Base-by-base conservation (phyloP, 768 basidiomycete species). In the Lactifluus subvellereus region DNA sequence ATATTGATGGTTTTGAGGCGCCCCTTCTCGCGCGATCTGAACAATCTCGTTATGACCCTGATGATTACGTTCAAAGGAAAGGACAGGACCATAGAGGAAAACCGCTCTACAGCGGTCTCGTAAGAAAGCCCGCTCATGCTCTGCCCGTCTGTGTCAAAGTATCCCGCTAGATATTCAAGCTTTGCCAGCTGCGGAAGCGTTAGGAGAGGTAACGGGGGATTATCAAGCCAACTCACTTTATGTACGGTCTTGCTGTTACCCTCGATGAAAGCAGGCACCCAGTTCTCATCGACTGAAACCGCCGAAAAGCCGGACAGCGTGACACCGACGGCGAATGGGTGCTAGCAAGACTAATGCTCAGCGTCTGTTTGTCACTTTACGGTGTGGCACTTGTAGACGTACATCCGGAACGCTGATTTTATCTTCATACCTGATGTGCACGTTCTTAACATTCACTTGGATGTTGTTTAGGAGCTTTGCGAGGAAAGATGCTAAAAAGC, bases 361-460 rank as follows among this genome's bases (percentile, higher is more conserved):
- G 38, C 40, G 20, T 27, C 45, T 27, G 32, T 2, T 33, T 53
- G 3, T 54, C 53, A 18, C 43, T 30, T 61, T 62, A 52, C 38
- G 18, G 49, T 48, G 57, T 59, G 45, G 10, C n/a, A 57, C 42
- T 45, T 4, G 14, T 32, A 40, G 38, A 77, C 89, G 70, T 74
- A 94, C 94, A 33, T 89, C 92, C 35, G 95, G 95, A 32, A 94
- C 93, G 69, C 93, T 97, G 69, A 94, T 73, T 54, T 87, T 88
- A 76, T 99, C 97, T 75, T 99, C 97, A 70, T 98, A 99, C 57
- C 97, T 88, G 51, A 98, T 76, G 72, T 99, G 97, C 49, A 99
- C 92, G 69, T 97, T 96, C 75, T 89, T 92, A 63, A 98, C 85
- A 13, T 93, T 94, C 30, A 98, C 85, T 77, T 99, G 97, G 30